These are phyloP conservation scores for Jacaranda copaia DNA, from an alignment of 257 asterid genomes.

Conservation along the genomic window DNA sequence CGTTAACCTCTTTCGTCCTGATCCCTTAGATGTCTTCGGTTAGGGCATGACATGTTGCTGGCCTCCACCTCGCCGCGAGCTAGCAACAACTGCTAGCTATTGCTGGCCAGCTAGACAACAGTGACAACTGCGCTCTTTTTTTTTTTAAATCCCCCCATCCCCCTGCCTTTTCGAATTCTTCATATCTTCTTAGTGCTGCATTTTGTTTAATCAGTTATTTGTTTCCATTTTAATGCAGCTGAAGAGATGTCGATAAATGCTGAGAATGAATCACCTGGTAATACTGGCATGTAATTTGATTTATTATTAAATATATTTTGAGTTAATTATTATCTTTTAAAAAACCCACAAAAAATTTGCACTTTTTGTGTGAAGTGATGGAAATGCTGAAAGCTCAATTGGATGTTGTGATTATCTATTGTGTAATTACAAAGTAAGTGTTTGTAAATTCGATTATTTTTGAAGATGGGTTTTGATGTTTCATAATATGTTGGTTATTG, in stretches of 20 bases:
- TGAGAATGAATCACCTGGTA: slow-evolving; percentile 38
- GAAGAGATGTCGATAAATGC: slow-evolving; percentile 36
- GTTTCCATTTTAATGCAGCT: slow-evolving; percentile 27
- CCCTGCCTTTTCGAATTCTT: neutral
- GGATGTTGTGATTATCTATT: neutral
- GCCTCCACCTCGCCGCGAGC: too few relatives aligned
- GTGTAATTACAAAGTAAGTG: neutral
- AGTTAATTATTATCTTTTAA: neutral
- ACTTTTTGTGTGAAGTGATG: neutral
- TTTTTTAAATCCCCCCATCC: neutral
- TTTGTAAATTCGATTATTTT: neutral
- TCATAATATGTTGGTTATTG: slow-evolving; percentile 1
- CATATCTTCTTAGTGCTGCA: neutral
- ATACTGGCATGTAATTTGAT: slow-evolving; percentile 7
- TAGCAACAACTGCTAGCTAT: too few relatives aligned
- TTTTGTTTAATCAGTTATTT: neutral
- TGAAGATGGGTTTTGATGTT: neutral
- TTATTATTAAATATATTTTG: neutral
- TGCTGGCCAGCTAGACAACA: too few relatives aligned
- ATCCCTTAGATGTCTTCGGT: too few relatives aligned
- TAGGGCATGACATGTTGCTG: too few relatives aligned
- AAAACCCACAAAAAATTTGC: neutral
- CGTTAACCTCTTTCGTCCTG: too few relatives aligned
- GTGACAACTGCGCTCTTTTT: too few relatives aligned
- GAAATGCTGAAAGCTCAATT: neutral